Percentiles rank a stretch among this genome's conserved stretches.
Evolutionary conservation across 192 early-diverging fungal genomes (phyloP).

Genomic region (Chytriomyces sp.): DNA sequence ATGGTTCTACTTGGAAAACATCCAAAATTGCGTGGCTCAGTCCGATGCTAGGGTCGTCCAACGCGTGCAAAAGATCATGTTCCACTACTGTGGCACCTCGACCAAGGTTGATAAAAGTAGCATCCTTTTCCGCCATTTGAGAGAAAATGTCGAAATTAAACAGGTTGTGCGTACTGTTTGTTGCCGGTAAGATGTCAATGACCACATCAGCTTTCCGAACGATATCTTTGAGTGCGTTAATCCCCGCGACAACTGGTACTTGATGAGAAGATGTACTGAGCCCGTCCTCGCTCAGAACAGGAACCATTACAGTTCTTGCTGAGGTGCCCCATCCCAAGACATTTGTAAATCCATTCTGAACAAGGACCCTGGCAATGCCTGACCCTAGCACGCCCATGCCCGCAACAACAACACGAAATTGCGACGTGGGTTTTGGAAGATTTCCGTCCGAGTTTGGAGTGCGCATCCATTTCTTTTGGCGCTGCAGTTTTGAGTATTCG

Average conservation of each 20-base stretch:
- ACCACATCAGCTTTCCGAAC: background rate
- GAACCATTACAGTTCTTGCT: background rate
- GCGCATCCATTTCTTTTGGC: slow-evolving; percentile 9
- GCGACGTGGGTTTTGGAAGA: slow-evolving; percentile 4
- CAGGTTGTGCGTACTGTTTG: background rate
- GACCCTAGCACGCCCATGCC: slow-evolving; percentile 30
- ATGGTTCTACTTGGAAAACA: slow-evolving; percentile 27
- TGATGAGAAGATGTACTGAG: too few species aligned
- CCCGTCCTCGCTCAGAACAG: background rate
- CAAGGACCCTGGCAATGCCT: background rate
- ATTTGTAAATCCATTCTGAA: slow-evolving; percentile 20
- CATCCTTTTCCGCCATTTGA: background rate
- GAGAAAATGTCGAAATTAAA: slow-evolving; percentile 18
- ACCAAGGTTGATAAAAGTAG: slow-evolving; percentile 24
- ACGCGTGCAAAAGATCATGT: slow-evolving; percentile 8
- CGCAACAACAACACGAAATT: slow-evolving; percentile 9
- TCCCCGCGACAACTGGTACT: slow-evolving; percentile 2
- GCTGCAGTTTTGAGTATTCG: slow-evolving; percentile 3
- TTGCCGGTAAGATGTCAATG: slow-evolving; percentile 3
- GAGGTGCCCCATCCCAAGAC: slow-evolving; percentile 21
- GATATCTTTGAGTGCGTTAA: background rate
- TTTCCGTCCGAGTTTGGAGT: background rate
- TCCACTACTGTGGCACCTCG: slow-evolving; percentile 30
- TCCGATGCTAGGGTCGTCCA: background rate
- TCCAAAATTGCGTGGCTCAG: slow-evolving; percentile 21